Conservation (phyloP, 352 stramenopile species). For the Globisporangium okanoganense region DNA sequence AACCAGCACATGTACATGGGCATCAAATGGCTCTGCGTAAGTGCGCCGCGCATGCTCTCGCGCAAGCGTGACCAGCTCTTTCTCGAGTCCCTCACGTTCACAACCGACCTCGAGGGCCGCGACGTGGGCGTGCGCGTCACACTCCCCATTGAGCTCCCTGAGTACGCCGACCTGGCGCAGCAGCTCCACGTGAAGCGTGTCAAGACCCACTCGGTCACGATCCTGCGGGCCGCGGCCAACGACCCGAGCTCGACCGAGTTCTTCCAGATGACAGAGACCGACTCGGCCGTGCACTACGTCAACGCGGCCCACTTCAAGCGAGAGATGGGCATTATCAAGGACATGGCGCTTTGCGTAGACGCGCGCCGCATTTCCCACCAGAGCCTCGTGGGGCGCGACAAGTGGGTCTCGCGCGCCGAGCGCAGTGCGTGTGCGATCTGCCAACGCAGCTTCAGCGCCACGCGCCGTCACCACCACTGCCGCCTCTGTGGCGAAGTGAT, state of each 20-base stretch:
- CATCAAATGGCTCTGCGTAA: constrained; percentile 78
- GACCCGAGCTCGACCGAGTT: constrained; percentile 39
- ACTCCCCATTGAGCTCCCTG: constrained; percentile 50
- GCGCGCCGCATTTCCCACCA: constrained; percentile 57
- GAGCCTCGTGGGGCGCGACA: constrained; percentile 39
- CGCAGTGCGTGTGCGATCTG: constrained; percentile 51
- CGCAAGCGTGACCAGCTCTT: constrained; percentile 68
- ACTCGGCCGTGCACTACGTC: constrained; percentile 25
- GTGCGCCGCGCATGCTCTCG: constrained; percentile 44
- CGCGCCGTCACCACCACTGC: constrained; percentile 68
- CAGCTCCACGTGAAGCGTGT: constrained; percentile 53
- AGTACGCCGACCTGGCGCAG: constrained; percentile 48
- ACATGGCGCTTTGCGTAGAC: constrained; percentile 56
- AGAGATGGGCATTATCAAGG: constrained; percentile 50
- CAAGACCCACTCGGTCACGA: constrained; percentile 50
- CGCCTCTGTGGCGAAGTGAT: constrained; percentile 75
- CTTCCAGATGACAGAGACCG: constrained; percentile 57
- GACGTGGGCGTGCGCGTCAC: constrained; percentile 72
- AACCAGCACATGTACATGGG: constrained; percentile 56
- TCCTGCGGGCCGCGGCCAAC: constrained; percentile 34
- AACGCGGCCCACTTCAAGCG: constrained; percentile 30
- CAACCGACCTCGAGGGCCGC: constrained; percentile 46
- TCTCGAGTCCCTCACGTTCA: constrained; percentile 75
- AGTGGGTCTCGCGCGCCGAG: constrained; percentile 50
- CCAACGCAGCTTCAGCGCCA: constrained; percentile 50